Evolutionary conservation across 148 eudicot species (phyloP).

Genomic region (Diospyros lotus): DNA sequence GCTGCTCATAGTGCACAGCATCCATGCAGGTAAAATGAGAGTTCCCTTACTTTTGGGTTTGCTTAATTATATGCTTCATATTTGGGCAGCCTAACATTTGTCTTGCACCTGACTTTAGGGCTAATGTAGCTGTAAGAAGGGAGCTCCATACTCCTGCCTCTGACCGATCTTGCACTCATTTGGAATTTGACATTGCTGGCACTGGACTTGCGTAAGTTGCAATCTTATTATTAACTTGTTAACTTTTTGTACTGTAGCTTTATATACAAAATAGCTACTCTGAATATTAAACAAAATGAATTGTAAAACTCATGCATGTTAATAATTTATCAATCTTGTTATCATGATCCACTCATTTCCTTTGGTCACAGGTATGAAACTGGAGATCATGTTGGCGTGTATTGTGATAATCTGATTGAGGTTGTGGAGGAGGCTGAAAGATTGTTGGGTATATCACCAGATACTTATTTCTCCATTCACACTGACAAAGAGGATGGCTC

Average conservation of each 20-base stretch:
- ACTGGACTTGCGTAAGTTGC: constrained; percentile 75
- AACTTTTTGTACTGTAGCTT: background rate
- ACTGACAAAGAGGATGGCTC: constrained; percentile 87
- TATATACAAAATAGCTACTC: background rate
- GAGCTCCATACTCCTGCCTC: constrained; percentile 89
- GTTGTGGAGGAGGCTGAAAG: constrained; percentile 80
- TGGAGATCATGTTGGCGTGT: constrained; percentile 98
- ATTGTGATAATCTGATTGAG: constrained; percentile 72
- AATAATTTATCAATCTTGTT: background rate
- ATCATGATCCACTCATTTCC: background rate
- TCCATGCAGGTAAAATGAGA: constrained; percentile 66
- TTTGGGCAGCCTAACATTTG: constrained; percentile 16
- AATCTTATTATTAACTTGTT: background rate
- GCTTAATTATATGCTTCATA: background rate
- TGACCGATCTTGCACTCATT: constrained; percentile 94
- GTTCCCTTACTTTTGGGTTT: background rate
- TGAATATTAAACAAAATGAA: background rate
- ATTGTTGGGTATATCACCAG: constrained; percentile 51
- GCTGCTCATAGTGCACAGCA: constrained; percentile 79
- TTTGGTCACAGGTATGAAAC: constrained; percentile 73
- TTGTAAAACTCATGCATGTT: background rate
- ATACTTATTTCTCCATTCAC: constrained; percentile 74
- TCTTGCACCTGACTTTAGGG: constrained; percentile 29
- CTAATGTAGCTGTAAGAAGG: constrained; percentile 77
- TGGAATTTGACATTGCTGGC: constrained; percentile 85